Percentiles rank a stretch among this genome's conserved stretches.
These are phyloP conservation scores for Huntiella moniliformis DNA, from an alignment of 2,329 filamentous ascomycete species.

Conservation along the genomic window DNA sequence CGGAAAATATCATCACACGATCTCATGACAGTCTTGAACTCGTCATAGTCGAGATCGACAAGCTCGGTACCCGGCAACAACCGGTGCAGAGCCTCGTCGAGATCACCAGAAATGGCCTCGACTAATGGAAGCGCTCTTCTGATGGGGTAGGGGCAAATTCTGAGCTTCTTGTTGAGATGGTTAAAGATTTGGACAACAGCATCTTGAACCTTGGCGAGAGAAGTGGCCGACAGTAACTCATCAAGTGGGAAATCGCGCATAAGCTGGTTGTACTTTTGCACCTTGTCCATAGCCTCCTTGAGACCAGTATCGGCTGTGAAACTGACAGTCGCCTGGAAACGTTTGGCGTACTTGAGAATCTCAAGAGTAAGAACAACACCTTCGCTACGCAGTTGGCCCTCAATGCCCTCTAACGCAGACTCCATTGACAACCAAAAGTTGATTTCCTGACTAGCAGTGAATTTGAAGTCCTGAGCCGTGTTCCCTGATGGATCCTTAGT, in stretches of 20 bases:
- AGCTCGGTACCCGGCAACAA: slow-evolving; percentile 72
- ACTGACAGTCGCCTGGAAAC: slow-evolving; percentile 92
- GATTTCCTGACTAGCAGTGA: slow-evolving; percentile 85
- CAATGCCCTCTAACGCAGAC: slow-evolving; percentile 76
- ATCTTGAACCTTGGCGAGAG: slow-evolving; percentile 72
- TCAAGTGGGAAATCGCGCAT: slow-evolving; percentile 97
- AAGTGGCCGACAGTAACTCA: slow-evolving; percentile 81
- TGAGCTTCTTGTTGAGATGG: slow-evolving; percentile 94
- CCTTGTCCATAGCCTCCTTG: slow-evolving; percentile 87
- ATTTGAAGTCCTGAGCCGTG: slow-evolving; percentile 31
- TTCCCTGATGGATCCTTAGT: slow-evolving; percentile 58
- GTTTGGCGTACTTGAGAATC: slow-evolving; percentile 89
- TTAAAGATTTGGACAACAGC: slow-evolving; percentile 76
- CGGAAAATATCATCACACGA: slow-evolving; percentile 72
- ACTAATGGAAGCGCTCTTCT: slow-evolving; percentile 82
- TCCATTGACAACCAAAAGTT: slow-evolving; percentile 99
- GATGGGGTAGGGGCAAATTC: slow-evolving; percentile 90
- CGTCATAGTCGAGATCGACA: slow-evolving; percentile 79
- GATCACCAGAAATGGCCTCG: slow-evolving; percentile 84
- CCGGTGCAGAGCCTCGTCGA: slow-evolving; percentile 71
- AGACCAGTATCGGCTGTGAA: slow-evolving; percentile 90
- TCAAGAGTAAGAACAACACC: slow-evolving; percentile 84
- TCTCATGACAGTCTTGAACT: slow-evolving; percentile 73
- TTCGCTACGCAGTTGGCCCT: slow-evolving; percentile 69
- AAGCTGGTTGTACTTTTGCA: slow-evolving; percentile 95